Base-by-base conservation (phyloP, 768 basidiomycete species). In the Royoungia palumana region DNA sequence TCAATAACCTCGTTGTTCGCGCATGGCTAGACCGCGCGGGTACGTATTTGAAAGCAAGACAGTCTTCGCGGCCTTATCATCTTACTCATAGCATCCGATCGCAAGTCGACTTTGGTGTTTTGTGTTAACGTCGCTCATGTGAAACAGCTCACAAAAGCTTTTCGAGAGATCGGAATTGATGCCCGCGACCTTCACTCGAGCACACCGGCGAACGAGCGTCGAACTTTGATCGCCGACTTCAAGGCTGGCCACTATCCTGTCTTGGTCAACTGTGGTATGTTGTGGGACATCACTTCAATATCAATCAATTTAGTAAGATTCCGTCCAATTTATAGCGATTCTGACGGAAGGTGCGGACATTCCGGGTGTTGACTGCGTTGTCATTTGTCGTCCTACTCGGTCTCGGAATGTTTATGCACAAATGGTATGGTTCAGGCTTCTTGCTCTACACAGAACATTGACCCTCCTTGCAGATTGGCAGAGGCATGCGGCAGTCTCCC, bases 341-440 rank as follows among this genome's bases (percentile, higher is more conserved):
- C 73, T 96, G 54, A 95, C 93, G 1, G 94, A 96, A 72, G 94
- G 94, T 4, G 82, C 93, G 17, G 94, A 98, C 71, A 91, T 97
- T 44, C 94, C 94, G 3, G 90, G 89, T 51, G 87, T 96, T 46
- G 94, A 98, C 59, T 96, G 94, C 53, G 78, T 97, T 9, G 65
- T 97, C 28, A 72, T 97, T 17, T 92, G 89, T 14, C 77, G 91
- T 17, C 94, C 94, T 16, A 97, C 94, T 2, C 78, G 87, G 21
- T 95, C 93, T 12, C 77, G 82, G 28, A 97, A 95, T 63, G 67
- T 95, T 11, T 92, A 94, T 61, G 81, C 89, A 16, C 94, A 98
- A 60, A 96, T 97, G 92, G 92, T 91, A 49, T 28, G 74, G 54
- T 27, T 12, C 17, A 12, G 22, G 17, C 10, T 11, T 34, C 27